phyloP scores from a whole-genome alignment of 2,329 filamentous ascomycete genomes.

The Exophiala xenobiotica region DNA sequence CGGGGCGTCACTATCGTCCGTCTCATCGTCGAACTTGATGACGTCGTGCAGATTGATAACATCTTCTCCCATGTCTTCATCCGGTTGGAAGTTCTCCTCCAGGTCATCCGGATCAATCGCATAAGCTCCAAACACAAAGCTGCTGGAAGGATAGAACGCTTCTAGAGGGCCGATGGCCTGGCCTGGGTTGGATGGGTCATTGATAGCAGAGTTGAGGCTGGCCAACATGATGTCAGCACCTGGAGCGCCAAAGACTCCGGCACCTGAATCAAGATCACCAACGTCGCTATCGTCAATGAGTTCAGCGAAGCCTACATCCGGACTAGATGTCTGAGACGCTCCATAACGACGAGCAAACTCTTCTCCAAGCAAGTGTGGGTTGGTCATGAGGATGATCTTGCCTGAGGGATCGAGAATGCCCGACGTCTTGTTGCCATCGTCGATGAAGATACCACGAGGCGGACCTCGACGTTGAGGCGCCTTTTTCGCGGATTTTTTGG shows the following conservation, averaged over 20 bases:
- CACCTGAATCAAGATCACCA: slow-evolving; percentile 31
- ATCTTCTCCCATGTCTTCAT: slow-evolving; percentile 64
- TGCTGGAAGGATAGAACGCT: slow-evolving; percentile 69
- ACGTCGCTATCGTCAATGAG: slow-evolving; percentile 45
- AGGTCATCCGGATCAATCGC: slow-evolving; percentile 58
- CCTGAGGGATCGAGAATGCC: slow-evolving; percentile 49
- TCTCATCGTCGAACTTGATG: slow-evolving; percentile 63
- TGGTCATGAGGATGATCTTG: slow-evolving; percentile 50
- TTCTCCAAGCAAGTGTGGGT: slow-evolving; percentile 36
- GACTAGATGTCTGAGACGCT: slow-evolving; percentile 28
- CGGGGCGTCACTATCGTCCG: slow-evolving; percentile 46
- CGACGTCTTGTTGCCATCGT: slow-evolving; percentile 49
- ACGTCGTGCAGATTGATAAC: slow-evolving; percentile 69
- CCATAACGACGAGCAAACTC: slow-evolving; percentile 42
- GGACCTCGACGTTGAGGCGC: slow-evolving; percentile 47
- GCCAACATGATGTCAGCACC: slow-evolving; percentile 77
- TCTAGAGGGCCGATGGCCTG: slow-evolving; percentile 72
- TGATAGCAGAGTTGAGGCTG: slow-evolving; percentile 57
- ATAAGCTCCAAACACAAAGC: slow-evolving; percentile 17
- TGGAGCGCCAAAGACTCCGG: slow-evolving; percentile 34
- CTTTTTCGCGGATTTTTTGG: slow-evolving; percentile 36
- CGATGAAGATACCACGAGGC: slow-evolving; percentile 48
- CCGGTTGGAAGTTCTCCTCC: slow-evolving; percentile 53
- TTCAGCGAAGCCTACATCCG: slow-evolving; percentile 28
- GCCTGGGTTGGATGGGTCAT: slow-evolving; percentile 44